Base-by-base conservation (phyloP, 192 early-diverging fungal genomes). In the Coemansia sp. region DNA sequence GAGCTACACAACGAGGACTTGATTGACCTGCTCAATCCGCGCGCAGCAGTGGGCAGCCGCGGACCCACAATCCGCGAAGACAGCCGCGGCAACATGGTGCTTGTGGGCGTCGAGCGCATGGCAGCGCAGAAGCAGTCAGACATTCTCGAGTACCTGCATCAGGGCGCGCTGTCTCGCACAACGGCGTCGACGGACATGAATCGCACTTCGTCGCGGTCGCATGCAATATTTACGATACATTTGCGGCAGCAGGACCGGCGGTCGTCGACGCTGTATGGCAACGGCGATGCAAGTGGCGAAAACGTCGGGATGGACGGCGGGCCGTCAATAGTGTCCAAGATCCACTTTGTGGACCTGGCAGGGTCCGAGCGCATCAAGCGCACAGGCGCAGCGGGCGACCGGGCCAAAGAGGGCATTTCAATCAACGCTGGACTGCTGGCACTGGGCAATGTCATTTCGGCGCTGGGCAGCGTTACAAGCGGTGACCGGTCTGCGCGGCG, bases 181-280 rank as follows among this genome's bases (percentile, higher is more conserved):
- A 97, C 95, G 3, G 93, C 91, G 12, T 87, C 95, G 1, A 99
- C 97, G 5, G 94, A 97, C 59, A 97, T 98, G 96, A 99, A 99
- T 69, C 89, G 88, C 59, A 83, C 90, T 34, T 96, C 94, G 0
- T 96, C 94, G 12, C 83, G 96, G 49, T 96, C 94, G 2, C 97
- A 99, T 66, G 97, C 96, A 21, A 98, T 99, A 49, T 99, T 99
- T 72, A 91, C 91, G 0, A 87, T 99, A 12, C 60, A 66, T 44
- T 92, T 89, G 4, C 79, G 95, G n/a, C 85, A 86, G 38, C 96
- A 99, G 69, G 86, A 90, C 65, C 84, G 83, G 57, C 87, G 83
- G 11, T 52, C 62, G 6, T 65, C 62, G 3, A 19, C 62, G 22
- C 7, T 52, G 12, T 21, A 47, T 5, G 19, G 51, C 31, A 34